These are phyloP conservation scores for Moesziomyces aphidis DNA, from an alignment of 1,284 basidiomycete species.

Conservation along the genomic window DNA sequence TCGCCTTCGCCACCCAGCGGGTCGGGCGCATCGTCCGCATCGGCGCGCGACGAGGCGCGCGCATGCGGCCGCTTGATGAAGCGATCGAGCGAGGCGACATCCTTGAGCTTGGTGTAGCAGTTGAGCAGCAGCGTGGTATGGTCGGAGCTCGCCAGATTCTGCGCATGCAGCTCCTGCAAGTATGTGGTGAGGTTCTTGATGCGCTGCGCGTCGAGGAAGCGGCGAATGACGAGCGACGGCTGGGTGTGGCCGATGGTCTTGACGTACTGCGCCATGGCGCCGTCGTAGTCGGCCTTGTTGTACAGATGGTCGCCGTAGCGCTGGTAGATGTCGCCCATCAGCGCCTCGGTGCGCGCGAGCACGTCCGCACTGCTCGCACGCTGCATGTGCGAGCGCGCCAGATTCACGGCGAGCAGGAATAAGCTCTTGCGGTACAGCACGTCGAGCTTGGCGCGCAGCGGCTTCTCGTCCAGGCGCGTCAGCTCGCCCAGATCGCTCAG, in stretches of 20 bases:
- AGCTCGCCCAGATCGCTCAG: conserved; percentile 50
- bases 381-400: conserved; percentile 53
- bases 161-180: conserved; percentile 90
- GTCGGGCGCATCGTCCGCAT: conserved; percentile 22
- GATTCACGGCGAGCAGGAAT: conserved; percentile 60
- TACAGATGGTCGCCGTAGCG: conserved; percentile 94
- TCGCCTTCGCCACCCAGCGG: conserved; percentile 52
- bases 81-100: conserved; percentile 84
- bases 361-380: conserved; percentile 39
- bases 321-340: conserved; percentile 64
- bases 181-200: conserved; percentile 95
- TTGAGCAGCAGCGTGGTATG: conserved; percentile 83
- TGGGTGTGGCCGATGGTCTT: conserved; percentile 89
- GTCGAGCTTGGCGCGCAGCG: conserved; percentile 59
- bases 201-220: conserved; percentile 94
- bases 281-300: conserved; percentile 89
- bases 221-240: conserved; percentile 95
- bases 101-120: conserved; percentile 96
- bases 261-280: conserved; percentile 90
- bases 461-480: conserved; percentile 54
- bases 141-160: conserved; percentile 91
- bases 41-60: conserved; percentile 3
- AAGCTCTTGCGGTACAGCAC: conserved; percentile 60
- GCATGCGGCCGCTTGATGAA: conserved; percentile 78
- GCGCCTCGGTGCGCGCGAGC: conserved; percentile 38